Conservation (phyloP, 495 filamentous ascomycete genomes). For the Neurospora tetraspora region DNA sequence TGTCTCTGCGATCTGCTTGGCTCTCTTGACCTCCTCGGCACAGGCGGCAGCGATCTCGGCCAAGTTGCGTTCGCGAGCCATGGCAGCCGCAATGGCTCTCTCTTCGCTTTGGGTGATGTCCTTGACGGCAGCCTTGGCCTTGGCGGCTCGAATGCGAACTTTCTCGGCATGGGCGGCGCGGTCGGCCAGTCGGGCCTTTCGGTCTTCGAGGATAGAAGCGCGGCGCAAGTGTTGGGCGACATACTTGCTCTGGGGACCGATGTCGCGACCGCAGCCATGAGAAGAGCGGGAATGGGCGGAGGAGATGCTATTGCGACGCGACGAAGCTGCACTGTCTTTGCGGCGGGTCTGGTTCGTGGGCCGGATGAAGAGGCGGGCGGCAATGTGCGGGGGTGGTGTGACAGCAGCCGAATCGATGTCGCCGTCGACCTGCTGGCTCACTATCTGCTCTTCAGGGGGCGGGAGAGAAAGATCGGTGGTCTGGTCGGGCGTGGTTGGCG, state of each 20-base stretch:
- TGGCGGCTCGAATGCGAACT: conserved; percentile 82
- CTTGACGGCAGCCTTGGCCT: conserved; percentile 66
- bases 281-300: conserved; percentile 65
- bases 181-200: conserved; percentile 87
- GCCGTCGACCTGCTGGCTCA: conserved; percentile 11
- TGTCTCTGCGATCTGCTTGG: conserved; percentile 86
- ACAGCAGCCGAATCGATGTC: conserved; percentile 31
- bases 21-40: conserved; percentile 87
- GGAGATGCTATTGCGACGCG: conserved; percentile 80
- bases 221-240: conserved; percentile 85
- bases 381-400: conserved; percentile 71
- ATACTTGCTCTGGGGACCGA: conserved; percentile 64
- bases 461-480: conserved; percentile 25
- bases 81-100: conserved; percentile 77
- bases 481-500: conserved; percentile 22
- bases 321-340: conserved; percentile 76
- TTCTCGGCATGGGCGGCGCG: conserved; percentile 92
- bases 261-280: conserved; percentile 49
- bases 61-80: conserved; percentile 81
- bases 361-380: conserved; percentile 68
- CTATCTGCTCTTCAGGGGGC: conserved; percentile 26
- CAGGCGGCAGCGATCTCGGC: conserved; percentile 90
- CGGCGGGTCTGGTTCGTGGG: conserved; percentile 55
- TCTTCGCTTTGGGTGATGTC: conserved; percentile 60
- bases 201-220: conserved; percentile 82